phyloP scores from a whole-genome alignment of 306 rosid genomes.

The Fragaria nilgerrensis region DNA sequence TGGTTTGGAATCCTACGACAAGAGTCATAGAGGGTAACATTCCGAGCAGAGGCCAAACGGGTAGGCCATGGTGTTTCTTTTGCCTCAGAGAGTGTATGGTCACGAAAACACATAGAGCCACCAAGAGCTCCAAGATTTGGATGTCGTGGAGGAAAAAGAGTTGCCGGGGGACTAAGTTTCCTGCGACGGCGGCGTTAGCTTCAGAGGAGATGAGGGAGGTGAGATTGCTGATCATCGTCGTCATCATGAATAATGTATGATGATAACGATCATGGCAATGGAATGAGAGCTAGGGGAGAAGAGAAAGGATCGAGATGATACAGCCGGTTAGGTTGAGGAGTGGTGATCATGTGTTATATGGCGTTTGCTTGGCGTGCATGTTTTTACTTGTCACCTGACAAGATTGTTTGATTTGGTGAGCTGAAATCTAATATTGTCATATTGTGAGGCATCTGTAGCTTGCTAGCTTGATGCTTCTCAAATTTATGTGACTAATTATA shows the following conservation, averaged over 20 bases:
- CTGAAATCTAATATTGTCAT: constrained; percentile 38
- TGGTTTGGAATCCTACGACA: constrained; percentile 29
- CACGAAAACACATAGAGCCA: constrained; percentile 56
- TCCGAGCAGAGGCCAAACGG: constrained; percentile 75
- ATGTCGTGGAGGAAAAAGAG: constrained; percentile 35
- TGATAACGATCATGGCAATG: constrained; percentile 29
- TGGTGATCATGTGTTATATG: constrained; percentile 38
- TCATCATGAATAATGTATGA: constrained; percentile 6
- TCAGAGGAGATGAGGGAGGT: constrained; percentile 17
- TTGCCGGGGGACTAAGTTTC: constrained; percentile 5
- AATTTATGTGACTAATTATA: neutral
- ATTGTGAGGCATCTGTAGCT: neutral
- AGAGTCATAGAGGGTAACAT: constrained; percentile 68
- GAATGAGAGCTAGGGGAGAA: constrained; percentile 32
- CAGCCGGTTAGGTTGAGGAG: neutral
- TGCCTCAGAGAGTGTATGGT: constrained; percentile 61
- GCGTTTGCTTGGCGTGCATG: constrained; percentile 60
- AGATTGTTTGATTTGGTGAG: constrained; percentile 69
- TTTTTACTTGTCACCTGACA: constrained; percentile 1
- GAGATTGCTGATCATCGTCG: constrained; percentile 23
- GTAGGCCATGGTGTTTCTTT: constrained; percentile 54
- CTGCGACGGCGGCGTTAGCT: neutral
- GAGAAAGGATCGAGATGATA: neutral
- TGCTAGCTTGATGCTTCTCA: neutral
- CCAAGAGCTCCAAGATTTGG: constrained; percentile 52